Base-by-base conservation (phyloP, 108 stramenopile species). In the Nannochloropsis salina region DNA sequence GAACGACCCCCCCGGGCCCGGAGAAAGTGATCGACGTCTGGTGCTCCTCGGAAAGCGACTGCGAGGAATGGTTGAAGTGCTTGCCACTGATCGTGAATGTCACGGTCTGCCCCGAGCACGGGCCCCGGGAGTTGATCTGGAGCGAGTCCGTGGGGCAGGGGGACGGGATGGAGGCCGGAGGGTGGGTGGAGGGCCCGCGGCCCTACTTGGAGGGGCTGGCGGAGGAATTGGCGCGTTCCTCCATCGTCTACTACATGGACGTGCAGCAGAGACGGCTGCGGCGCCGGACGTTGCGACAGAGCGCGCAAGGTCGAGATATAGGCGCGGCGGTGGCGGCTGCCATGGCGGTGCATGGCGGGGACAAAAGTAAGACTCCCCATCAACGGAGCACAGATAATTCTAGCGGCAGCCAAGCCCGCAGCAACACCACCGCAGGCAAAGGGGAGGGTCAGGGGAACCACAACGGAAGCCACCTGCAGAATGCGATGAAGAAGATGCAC, bases 1-100 rank as follows among this genome's bases (percentile, higher is more conserved):
- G 20, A 74, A n/a, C 61, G n/a, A 3, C 61, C 3, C 61, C 61
- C 15, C 6, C 61, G 61, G 61, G 61, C 4, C 15, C 20, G 15
- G 61, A 74, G 8, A 74, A 74, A n/a, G n/a, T 74, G 15, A n/a
- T 74, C 4, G 61, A 74, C 61, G 3, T 74, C n/a, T 74, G 61
- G 61, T 74, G 61, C n/a, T n/a, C 20, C 20, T 74, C 61, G 61
- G 61, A 74, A 2, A n/a, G 61, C 15, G 2, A 74, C 20, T 74
- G 61, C n/a, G 61, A 74, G 61, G 61, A 74, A n/a, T 74, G 61
- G 61, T 74, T 74, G 61, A 74, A 74, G 6, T 74, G n/a, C 61
- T 74, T 74, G 8, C 61, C 61, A n/a, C n/a, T 74, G n/a, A 6
- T 74, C 5, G 61, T 74, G 61, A n/a, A 74, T n/a, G 61, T 2